Base-by-base conservation (phyloP, 352 stramenopile genomes). In the Globisporangium heterothallicum region DNA sequence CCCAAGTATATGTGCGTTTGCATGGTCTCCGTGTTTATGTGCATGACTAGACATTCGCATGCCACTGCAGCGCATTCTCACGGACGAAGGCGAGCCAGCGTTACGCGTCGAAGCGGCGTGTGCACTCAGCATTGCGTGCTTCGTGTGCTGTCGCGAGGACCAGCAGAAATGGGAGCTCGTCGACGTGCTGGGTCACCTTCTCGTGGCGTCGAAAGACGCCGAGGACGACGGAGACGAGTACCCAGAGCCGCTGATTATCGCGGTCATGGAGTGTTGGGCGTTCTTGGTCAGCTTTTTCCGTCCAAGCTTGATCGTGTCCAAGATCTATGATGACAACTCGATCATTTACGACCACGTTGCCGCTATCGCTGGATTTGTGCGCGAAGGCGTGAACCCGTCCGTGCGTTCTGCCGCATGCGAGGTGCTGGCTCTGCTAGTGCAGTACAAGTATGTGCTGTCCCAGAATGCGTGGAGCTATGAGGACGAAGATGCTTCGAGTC, bases 231-330 rank as follows among this genome's bases (percentile, higher is more conserved):
- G 73, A 12, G 76, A 83, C 32, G 64, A 72, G 34, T 73, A 73
- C 50, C 56, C 62, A 0, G 73, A 84, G 47, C 27, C 60, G 22
- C 46, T 87, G 21, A 64, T 76, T 13, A 70, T 84, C 22, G 72
- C 71, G 6, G 63, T 78, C 7, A 81, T 85, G 48, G 74, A 85
- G 51, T 85, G 76, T 60, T 87, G 76, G 76, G 73, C 71, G 1
- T 84, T 85, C 36, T 46, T 85, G 4, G 56, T 80, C 18, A 82
- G 66, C 26, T 63, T 42, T 6, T 85, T 87, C 61, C 61, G 59
- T 12, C 64, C 73, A 14, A 64, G 56, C 16, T 53, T 65, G 24
- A 67, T 85, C 27, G 68, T 84, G n/a, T 25, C 55, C 6, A 74
- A 77, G 53, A 57, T 87, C 25, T 72, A 70, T 42, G 74, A 78